Evolutionary conservation across 2,329 filamentous ascomycete genomes (phyloP), one percentile per base, ranked within the genome.

Genomic region (Verticillium nonalfalfae): DNA sequence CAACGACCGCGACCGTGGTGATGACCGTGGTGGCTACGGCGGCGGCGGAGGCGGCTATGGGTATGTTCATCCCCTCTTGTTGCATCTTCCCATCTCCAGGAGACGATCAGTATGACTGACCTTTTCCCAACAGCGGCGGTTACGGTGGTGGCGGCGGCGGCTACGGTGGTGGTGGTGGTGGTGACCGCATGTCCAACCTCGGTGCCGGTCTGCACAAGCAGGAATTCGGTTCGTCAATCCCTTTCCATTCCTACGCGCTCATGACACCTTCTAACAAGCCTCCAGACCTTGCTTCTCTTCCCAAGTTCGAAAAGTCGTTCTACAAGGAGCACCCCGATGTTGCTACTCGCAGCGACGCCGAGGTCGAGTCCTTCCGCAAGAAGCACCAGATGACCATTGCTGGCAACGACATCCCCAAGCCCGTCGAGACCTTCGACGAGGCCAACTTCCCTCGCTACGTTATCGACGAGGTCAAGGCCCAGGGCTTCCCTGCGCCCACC

Each of bases 231-330:
- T 80, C 76, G 90, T 83, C 26, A 26, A 26, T 26, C 59, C 61
- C 14, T 34, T 56, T 39, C 54, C 63, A 33, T 40, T 63, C 58
- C 63, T 59, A 65, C 66, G 70, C 73, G 68, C 75, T 65, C 61
- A 58, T 66, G 52, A 61, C 61, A n/a, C 63, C 54, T 64, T 61
- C 69, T 74, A 70, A 73, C 62, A 31, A 34, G 13, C 7, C 40
- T 58, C 21, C 67, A 95, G 95, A 99, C 74, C 70, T 95, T 60
- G 81, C 76, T 71, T 76, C 88, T 7, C 73, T 99, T 56, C 94
- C 95, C 70, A 98, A 98, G 78, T 99, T 99, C 79, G 95, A 99
- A 76, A 99, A 99, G 80, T 93, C 91, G 9, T 99, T 99, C 81
- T 99, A 99, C 86, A 97, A 98, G 82, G 95, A 98, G 79, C 88